A percentile compares a stretch with the other conserved stretches of the same genome.
These are phyloP conservation scores for Xylariomycetidae sp. DNA, from an alignment of 2,329 filamentous ascomycete species.

Conservation along the genomic window DNA sequence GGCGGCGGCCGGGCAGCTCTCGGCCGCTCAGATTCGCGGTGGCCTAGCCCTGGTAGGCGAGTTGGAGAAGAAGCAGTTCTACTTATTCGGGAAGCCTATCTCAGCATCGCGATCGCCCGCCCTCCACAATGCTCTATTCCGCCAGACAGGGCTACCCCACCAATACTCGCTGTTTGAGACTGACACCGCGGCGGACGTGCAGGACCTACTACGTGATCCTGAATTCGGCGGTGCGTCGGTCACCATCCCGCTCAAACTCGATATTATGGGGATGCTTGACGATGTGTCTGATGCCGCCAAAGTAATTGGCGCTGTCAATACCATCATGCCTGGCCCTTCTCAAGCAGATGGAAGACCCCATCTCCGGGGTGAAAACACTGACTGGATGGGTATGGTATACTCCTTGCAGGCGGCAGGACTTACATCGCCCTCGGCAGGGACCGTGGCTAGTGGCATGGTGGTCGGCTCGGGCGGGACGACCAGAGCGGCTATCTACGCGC, in stretches of 20 bases:
- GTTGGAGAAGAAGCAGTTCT: slow-evolving; percentile 72
- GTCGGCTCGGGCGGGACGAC: slow-evolving; percentile 91
- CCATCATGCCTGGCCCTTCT: slow-evolving; percentile 62
- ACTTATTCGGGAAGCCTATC: slow-evolving; percentile 84
- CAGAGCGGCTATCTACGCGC: slow-evolving; percentile 82
- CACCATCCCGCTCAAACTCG: slow-evolving; percentile 90
- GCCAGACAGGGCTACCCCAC: slow-evolving; percentile 74
- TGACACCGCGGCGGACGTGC: slow-evolving; percentile 55
- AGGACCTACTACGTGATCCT: slow-evolving; percentile 59
- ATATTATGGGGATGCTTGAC: slow-evolving; percentile 78
- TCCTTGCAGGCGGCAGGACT: slow-evolving; percentile 69
- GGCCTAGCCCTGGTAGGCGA: slow-evolving; percentile 76
- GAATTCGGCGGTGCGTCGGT: slow-evolving; percentile 92
- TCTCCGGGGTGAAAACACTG: slow-evolving; percentile 86
- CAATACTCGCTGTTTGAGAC: slow-evolving; percentile 76
- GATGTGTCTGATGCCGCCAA: slow-evolving; percentile 73
- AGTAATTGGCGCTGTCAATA: slow-evolving; percentile 90
- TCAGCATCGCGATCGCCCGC: slow-evolving; percentile 77
- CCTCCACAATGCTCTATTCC: slow-evolving; percentile 84
- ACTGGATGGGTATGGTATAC: slow-evolving; percentile 88
- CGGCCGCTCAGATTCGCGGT: slow-evolving; percentile 79
- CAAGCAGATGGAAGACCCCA: slow-evolving; percentile 39
- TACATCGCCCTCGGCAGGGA: slow-evolving; percentile 29
- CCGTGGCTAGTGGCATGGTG: slow-evolving; percentile 62
- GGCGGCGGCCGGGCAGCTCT: slow-evolving; percentile 89